Conservation (phyloP, 805 yeast species). For the Candida ovalis region DNA sequence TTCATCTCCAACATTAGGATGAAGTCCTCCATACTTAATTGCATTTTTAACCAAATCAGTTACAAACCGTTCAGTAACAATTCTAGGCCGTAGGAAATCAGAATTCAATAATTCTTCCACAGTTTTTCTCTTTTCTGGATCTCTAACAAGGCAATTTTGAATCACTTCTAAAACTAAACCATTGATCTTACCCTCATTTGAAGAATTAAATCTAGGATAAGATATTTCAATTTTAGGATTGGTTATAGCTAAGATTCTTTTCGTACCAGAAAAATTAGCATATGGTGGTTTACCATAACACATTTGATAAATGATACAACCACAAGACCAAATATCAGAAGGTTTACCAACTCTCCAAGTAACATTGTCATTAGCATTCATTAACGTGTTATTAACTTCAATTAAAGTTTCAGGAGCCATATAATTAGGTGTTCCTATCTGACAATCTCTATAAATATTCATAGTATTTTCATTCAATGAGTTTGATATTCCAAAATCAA, state of each 20-base stretch:
- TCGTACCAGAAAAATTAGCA: constrained; percentile 71
- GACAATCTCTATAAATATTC: constrained; percentile 84
- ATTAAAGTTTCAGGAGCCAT: constrained; percentile 96
- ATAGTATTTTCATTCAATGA: constrained; percentile 90
- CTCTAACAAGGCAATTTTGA: constrained; percentile 64
- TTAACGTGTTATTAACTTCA: constrained; percentile 42
- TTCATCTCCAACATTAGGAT: constrained; percentile 31
- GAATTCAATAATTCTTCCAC: constrained; percentile 56
- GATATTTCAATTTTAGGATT: constrained; percentile 71
- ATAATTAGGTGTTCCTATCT: constrained; percentile 93
- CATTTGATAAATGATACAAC: constrained; percentile 94
- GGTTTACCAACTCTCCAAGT: constrained; percentile 87
- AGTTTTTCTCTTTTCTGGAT: constrained; percentile 65
- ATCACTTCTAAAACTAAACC: constrained; percentile 60
- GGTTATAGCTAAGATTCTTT: constrained; percentile 78
- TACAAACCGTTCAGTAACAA: constrained; percentile 63
- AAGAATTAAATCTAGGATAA: constrained; percentile 45
- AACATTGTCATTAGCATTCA: constrained; percentile 26
- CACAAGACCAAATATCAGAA: constrained; percentile 97
- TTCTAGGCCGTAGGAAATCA: constrained; percentile 70
- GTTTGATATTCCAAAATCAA: constrained; percentile 95
- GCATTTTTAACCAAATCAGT: constrained; percentile 73
- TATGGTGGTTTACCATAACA: constrained; percentile 91
- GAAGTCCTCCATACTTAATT: constrained; percentile 62
- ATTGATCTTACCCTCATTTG: constrained; percentile 16